phyloP scores from a whole-genome alignment of 2,329 filamentous ascomycete species.

The Cladobotryum protrusum region DNA sequence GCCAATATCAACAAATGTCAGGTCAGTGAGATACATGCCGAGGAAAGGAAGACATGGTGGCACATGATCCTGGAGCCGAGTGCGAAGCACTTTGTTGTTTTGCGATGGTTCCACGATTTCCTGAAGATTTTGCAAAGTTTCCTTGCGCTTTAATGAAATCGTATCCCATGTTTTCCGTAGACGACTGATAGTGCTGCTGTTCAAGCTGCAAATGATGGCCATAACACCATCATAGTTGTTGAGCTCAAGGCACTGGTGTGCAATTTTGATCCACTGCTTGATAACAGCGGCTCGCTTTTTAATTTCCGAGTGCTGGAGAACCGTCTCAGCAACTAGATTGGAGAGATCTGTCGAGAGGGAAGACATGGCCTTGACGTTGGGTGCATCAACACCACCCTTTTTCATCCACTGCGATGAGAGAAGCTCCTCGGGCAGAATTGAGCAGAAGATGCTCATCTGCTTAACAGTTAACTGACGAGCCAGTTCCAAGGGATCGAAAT shows the following conservation, averaged over 20 bases:
- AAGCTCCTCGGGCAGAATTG: constrained; percentile 86
- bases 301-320: constrained; percentile 78
- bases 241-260: constrained; percentile 75
- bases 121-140: constrained; percentile 70
- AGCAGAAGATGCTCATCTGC: constrained; percentile 85
- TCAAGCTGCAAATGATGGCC: constrained; percentile 92
- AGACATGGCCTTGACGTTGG: constrained; percentile 92
- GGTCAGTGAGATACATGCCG: constrained; percentile 91
- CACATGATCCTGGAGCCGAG: constrained; percentile 75
- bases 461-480: constrained; percentile 90
- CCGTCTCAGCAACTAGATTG: constrained; percentile 87
- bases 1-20: constrained; percentile 93
- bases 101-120: constrained; percentile 82
- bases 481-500: constrained; percentile 86
- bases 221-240: constrained; percentile 96
- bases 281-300: constrained; percentile 88
- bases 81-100: constrained; percentile 83
- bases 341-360: constrained; percentile 86
- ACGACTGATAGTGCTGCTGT: constrained; percentile 83
- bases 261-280: constrained; percentile 98
- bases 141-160: constrained; percentile 76
- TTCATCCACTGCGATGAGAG: constrained; percentile 93
- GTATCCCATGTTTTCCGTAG: constrained; percentile 88
- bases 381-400: constrained; percentile 68
- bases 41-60: constrained; percentile 93